Conservation (phyloP, 257 asterid species). For the Oldenlandia corymbosa region DNA sequence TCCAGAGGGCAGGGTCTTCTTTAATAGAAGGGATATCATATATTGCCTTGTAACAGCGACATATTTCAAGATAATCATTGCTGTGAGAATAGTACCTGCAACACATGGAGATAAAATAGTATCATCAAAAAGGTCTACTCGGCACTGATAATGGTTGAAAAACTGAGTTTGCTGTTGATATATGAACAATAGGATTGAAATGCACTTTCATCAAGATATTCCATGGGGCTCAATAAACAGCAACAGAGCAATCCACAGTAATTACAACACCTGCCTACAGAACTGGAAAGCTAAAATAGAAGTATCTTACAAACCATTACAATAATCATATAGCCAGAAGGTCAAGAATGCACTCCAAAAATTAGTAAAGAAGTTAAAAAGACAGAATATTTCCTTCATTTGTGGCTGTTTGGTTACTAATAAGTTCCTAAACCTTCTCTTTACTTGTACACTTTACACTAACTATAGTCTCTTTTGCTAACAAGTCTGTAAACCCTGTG, state of each 20-base stretch:
- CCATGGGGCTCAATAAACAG: background rate
- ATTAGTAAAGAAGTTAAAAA: background rate
- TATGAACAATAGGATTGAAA: background rate
- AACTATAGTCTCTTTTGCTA: background rate
- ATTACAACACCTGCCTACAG: background rate
- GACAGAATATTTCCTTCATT: background rate
- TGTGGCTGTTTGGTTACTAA: background rate
- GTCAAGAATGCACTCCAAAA: background rate
- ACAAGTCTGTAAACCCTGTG: no score
- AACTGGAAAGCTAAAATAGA: background rate
- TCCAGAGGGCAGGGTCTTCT: constrained; percentile 82
- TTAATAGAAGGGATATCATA: constrained; percentile 88
- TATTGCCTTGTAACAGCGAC: constrained; percentile 92
- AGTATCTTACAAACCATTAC: no score
- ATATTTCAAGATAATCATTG: constrained; percentile 93
- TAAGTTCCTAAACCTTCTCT: background rate
- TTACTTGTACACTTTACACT: background rate
- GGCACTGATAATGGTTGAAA: background rate
- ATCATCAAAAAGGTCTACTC: background rate
- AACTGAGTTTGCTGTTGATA: background rate
- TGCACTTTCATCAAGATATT: no score
- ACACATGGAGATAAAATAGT: constrained; percentile 9
- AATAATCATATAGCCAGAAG: background rate
- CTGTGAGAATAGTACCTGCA: constrained; percentile 70
- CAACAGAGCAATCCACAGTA: background rate